Evolutionary conservation across 768 basidiomycete genomes (phyloP), one percentile per base, ranked within the genome.

Genomic region (Candolleomyces aberdarensis): DNA sequence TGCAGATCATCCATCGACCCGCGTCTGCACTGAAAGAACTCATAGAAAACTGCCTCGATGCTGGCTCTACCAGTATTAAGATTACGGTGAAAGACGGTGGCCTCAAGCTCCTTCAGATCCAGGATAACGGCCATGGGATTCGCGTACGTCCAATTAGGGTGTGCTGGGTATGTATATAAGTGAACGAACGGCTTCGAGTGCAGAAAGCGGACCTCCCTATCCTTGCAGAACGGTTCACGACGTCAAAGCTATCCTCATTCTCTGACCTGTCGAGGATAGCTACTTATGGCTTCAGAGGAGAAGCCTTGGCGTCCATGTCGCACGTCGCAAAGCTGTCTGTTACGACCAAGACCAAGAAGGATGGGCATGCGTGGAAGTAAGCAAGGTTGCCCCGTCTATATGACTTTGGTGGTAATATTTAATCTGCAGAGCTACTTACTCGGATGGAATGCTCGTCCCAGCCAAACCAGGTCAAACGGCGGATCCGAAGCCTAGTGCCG

Each of bases 221-320:
- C 20, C 81, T 99, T 5, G 96, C 96, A 44, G 91, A 96, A 71
- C 82, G 97, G 6, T 98, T 96, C 70, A 96, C 96, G 14, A 99
- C 97, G 0, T 96, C 94, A 3, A 99, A 98, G 69, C 75, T 99
- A 5, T 83, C 86, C 1, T 84, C 85, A 0, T 99, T 94, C 68
- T 87, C 91, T 3, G 97, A 99, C 69, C 72, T 99, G 57, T 85
- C 87, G 39, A 80, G 78, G n/a, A 80, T 99, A 40, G 80, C 83
- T 2, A 98, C 96, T 0, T 98, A 98, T 72, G 97, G 97, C 0
- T 99, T 99, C 73, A 85, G 97, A 56, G 96, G 97, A 31, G 97
- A 99, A 75, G 97, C 97, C 0, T 76, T 99, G 52, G 97, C 96
- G 2, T 96, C 94, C 13, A 93, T 99, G 61, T 96, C 94, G 5